Percentiles rank a stretch among this genome's conserved stretches.
Evolutionary conservation across 2,329 filamentous ascomycete species (phyloP).

Genomic region (Penicillium thymicola): DNA sequence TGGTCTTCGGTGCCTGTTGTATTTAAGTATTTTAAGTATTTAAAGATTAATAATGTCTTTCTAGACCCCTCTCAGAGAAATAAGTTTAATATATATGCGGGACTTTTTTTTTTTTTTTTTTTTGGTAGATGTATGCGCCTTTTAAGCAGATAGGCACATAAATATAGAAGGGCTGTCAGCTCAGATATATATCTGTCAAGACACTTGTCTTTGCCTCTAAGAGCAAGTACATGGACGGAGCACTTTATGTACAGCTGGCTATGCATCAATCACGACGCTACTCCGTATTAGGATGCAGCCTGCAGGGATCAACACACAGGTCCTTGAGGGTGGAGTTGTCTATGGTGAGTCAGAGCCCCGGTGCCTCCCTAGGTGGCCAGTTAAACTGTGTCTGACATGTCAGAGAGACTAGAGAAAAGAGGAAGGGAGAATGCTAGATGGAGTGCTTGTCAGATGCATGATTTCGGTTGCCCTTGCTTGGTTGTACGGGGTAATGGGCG

Average conservation of each 20-base stretch:
- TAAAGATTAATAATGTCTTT: not conserved
- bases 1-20: not conserved
- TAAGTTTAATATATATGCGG: not conserved
- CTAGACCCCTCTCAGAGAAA: not conserved
- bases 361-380: not conserved
- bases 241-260: not conserved
- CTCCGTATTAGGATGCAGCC: slow-evolving; percentile 5
- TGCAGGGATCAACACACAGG: slow-evolving; percentile 17
- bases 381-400: slow-evolving; percentile 5
- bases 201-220: not conserved
- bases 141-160: slow-evolving; percentile 7
- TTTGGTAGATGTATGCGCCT: slow-evolving; percentile 11
- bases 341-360: slow-evolving; percentile 18
- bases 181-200: not conserved
- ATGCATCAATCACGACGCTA: slow-evolving; percentile 25
- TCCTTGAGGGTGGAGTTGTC: not conserved
- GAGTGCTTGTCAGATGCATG: slow-evolving; percentile 1
- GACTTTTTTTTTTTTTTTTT: not conserved
- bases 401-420: not conserved
- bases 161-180: not conserved
- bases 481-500: slow-evolving; percentile 23
- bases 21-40: not conserved
- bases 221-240: not conserved
- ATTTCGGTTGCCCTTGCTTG: slow-evolving; percentile 19
- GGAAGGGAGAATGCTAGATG: not conserved